These are phyloP conservation scores for Neurospora sp. DNA, from an alignment of 495 filamentous ascomycete species.

Conservation along the genomic window DNA sequence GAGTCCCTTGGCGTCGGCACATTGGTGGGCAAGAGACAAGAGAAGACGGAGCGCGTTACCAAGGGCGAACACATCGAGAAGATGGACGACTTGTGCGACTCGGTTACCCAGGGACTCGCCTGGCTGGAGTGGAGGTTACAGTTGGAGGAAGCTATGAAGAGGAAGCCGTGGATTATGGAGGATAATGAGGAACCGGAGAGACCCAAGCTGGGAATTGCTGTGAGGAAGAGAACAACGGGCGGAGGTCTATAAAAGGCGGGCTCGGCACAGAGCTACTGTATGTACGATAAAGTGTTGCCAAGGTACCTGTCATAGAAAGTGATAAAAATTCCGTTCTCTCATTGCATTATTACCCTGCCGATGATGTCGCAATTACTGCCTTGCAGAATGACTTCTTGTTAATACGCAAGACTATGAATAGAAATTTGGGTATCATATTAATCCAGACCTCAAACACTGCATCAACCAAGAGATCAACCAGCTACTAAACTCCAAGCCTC, in stretches of 20 bases:
- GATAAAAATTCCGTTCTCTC: background rate
- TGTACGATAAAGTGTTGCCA: background rate
- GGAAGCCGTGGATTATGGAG: conserved; percentile 17
- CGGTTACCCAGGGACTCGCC: conserved; percentile 73
- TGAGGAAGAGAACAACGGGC: background rate
- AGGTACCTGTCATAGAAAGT: background rate
- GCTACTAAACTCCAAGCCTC: background rate
- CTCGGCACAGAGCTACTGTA: background rate
- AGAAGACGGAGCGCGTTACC: background rate
- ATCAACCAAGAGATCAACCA: background rate
- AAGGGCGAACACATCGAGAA: background rate
- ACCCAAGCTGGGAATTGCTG: background rate
- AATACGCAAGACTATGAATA: background rate
- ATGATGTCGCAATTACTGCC: background rate
- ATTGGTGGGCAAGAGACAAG: background rate
- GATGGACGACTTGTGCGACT: conserved; percentile 86
- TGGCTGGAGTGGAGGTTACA: conserved; percentile 81
- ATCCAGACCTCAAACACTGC: background rate
- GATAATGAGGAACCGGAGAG: background rate
- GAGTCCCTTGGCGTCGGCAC: background rate
- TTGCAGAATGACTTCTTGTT: background rate
- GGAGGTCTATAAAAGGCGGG: background rate
- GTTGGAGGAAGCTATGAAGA: conserved; percentile 33
- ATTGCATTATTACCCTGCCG: background rate
- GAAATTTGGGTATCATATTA: background rate